A percentile compares a stretch with the other conserved stretches of the same genome.
These are phyloP conservation scores for Geotrichum histeridarum DNA, from an alignment of 1,139 yeast genomes.

Conservation along the genomic window DNA sequence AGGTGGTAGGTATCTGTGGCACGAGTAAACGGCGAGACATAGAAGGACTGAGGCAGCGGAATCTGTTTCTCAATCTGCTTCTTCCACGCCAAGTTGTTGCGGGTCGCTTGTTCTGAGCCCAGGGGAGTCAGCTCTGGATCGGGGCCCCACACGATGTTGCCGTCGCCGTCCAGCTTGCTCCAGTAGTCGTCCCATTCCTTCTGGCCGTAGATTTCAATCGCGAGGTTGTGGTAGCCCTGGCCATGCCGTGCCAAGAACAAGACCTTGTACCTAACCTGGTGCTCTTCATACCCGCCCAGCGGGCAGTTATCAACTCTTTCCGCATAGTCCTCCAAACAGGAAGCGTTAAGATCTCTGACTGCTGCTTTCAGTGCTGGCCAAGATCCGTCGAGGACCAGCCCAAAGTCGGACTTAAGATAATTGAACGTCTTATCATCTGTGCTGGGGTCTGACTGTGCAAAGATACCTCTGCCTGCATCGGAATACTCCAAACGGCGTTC, in stretches of 20 bases:
- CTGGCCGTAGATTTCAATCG: slow-evolving; percentile 52
- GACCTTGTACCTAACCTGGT: slow-evolving; percentile 48
- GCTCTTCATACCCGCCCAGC: not conserved
- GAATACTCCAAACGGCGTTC: slow-evolving; percentile 3
- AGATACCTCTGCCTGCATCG: slow-evolving; percentile 40
- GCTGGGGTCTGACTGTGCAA: slow-evolving; percentile 45
- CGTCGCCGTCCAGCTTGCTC: slow-evolving; percentile 54
- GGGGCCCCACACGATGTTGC: slow-evolving; percentile 59
- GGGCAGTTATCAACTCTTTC: slow-evolving; percentile 20
- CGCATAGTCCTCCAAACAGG: slow-evolving; percentile 40
- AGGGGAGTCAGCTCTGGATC: slow-evolving; percentile 58
- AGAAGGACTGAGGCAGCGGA: slow-evolving; percentile 52
- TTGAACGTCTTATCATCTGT: slow-evolving; percentile 50
- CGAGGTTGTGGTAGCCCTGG: slow-evolving; percentile 69
- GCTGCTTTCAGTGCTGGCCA: slow-evolving; percentile 45
- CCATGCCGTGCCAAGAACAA: slow-evolving; percentile 70
- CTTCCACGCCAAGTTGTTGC: slow-evolving; percentile 45
- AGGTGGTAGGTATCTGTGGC: slow-evolving; percentile 53
- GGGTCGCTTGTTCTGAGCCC: slow-evolving; percentile 51
- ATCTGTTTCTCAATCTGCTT: slow-evolving; percentile 46
- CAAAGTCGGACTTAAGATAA: slow-evolving; percentile 47
- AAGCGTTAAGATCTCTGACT: slow-evolving; percentile 26
- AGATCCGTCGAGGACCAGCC: slow-evolving; percentile 38
- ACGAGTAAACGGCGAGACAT: slow-evolving; percentile 61
- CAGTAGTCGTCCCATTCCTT: slow-evolving; percentile 57